phyloP scores from a whole-genome alignment of 345 rosid genomes.

The Heritiera fomes region DNA sequence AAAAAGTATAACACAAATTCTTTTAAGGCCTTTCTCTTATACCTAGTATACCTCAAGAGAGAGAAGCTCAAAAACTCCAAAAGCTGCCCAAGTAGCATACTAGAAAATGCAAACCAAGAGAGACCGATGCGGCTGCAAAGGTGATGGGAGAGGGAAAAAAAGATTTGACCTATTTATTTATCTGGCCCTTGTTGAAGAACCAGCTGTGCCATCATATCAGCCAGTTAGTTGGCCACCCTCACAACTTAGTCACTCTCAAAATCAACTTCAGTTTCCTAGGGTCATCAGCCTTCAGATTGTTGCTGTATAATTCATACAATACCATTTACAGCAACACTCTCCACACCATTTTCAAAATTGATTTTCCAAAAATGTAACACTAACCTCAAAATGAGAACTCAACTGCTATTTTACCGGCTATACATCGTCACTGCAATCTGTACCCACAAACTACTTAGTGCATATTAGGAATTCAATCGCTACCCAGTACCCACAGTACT shows the following conservation, averaged over 20 bases:
- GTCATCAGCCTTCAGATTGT: neutral
- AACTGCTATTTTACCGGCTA: neutral
- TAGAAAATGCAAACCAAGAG: neutral
- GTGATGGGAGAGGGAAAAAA: neutral
- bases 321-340: neutral
- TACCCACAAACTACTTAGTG: neutral
- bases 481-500: too few species aligned
- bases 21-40: neutral
- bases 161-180: neutral
- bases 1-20: neutral
- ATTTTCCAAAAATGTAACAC: neutral
- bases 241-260: neutral
- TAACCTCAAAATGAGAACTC: neutral
- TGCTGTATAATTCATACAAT: neutral
- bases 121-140: neutral
- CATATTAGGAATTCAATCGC: neutral
- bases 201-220: neutral
- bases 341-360: neutral
- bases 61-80: neutral
- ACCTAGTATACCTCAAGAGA: neutral
- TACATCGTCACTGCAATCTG: neutral
- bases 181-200: neutral
- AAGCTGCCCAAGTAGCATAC: neutral
- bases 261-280: neutral
- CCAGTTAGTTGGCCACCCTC: neutral